Base-by-base conservation (phyloP, 495 filamentous ascomycete genomes). In the Cercophora newfieldiana region DNA sequence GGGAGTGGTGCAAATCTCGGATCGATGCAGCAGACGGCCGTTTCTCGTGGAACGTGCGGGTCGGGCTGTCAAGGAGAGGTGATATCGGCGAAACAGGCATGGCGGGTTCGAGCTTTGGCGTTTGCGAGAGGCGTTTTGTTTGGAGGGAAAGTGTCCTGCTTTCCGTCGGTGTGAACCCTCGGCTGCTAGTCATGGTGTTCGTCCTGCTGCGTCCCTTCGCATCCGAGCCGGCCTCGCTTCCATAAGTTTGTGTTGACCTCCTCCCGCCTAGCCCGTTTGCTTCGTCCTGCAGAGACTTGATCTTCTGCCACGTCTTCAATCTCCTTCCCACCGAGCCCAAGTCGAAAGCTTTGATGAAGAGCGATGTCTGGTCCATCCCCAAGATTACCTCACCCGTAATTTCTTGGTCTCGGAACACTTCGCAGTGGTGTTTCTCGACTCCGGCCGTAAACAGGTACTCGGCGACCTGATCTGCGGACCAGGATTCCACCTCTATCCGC, bases 311-410 rank as follows among this genome's bases (percentile, higher is more conserved):
- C n/a, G 90, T 96, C 72, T 92, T 95, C 73, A 95, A 81, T 71
- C 93, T 87, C 66, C 88, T 83, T 6, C 94, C 94, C 65, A 97
- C 91, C 10, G 94, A 90, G 12, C 96, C 96, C 69, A 99, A 85
- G 59, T 98, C 92, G 67, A 98, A 93, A 60, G 95, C 94, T 76
- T 97, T 97, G 78, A 98, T 87, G 74, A 97, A 94, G 2, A 97
- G 77, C 31, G 93, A 93, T 26, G 90, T 88, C 75, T 98, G 96
- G 67, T 96, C 90, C 94, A 99, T 96, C 22, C 92, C 91, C 57
- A 99, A 79, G 18, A 99, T 78, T 14, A 97, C 93, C 66, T 97
- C 92, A 37, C 96, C 96, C 14, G 90, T 88, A 62, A 99, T 97
- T 76, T 99, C 96, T 79, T 99, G 93, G 69, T 97, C 93, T 68